phyloP scores from a whole-genome alignment of 257 asterid genomes.

The Primulina eburnea region DNA sequence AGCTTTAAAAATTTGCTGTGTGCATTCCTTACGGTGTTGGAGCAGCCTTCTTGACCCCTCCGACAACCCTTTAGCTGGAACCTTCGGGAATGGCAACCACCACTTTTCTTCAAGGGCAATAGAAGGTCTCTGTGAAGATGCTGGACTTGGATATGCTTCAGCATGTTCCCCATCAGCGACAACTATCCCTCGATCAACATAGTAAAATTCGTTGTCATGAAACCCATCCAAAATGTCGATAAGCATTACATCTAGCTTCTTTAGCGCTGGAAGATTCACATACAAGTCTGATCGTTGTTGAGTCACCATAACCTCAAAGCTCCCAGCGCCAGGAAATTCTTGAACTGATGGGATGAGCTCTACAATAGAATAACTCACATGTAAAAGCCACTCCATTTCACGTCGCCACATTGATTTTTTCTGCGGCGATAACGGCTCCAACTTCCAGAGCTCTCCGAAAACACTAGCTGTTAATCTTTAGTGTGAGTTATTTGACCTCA shows the following conservation, averaged over 20 bases:
- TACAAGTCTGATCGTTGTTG: conserved; percentile 72
- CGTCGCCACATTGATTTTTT: conserved; percentile 66
- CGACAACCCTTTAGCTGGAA: conserved; percentile 68
- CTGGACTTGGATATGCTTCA: conserved; percentile 39
- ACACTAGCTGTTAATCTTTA: conserved; percentile 54
- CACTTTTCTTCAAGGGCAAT: conserved; percentile 72
- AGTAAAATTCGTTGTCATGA: conserved; percentile 61
- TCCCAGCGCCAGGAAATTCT: conserved; percentile 69
- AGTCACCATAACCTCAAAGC: conserved; percentile 79
- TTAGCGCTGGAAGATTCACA: conserved; percentile 83
- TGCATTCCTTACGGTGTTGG: conserved; percentile 77
- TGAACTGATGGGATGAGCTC: conserved; percentile 88
- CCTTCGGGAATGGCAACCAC: conserved; percentile 93
- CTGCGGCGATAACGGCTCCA: conserved; percentile 67
- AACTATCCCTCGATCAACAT: conserved; percentile 68
- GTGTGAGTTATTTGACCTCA: conserved; percentile 1
- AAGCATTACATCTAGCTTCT: conserved; percentile 71
- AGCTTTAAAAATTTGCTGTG: conserved; percentile 78
- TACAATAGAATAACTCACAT: conserved; percentile 79
- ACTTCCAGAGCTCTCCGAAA: conserved; percentile 85
- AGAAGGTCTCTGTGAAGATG: conserved; percentile 54
- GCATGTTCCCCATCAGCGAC: conserved; percentile 48
- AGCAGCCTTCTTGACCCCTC: conserved; percentile 54
- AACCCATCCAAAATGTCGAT: conserved; percentile 76
- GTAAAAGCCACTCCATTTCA: conserved; percentile 94